Evolutionary conservation across 371 early-diverging fungal genomes (phyloP), one percentile per base, ranked within the genome.

Genomic region (Rhizopus stolonifer): DNA sequence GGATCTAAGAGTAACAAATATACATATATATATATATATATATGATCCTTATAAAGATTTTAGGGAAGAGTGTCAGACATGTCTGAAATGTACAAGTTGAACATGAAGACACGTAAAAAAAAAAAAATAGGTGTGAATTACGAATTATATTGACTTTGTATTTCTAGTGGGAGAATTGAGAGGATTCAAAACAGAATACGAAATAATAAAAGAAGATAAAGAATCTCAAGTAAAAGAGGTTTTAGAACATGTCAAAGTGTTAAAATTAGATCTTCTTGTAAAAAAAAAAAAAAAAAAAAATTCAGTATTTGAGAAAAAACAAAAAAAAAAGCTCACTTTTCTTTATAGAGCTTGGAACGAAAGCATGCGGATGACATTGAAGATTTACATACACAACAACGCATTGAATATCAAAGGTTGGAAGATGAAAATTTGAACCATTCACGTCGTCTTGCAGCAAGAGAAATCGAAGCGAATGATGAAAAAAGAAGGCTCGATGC

Each of bases 61-160:
- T 48, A 74, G 74, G 74, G 74, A 13, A 62, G 66, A 47, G 54
- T 74, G 10, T 34, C 52, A 23, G 74, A 74, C 52, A 61, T 74
- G 62, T 64, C 67, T 17, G 54, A 62, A 5, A 38, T 64, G 17
- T 55, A 65, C 19, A 46, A 68, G 46, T 24, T 62, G 24, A 60
- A 66, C 33, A 24, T 46, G 15, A 45, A 64, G n/a, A 52, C 54
- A 51, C 47, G 73, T 72, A 64, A 36, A 54, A 17, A 40, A 22
- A 5, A 43, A 42, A 9, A 1, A 5, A 26, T 3, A 40, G 10
- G 13, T 8, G 22, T 17, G 4, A 34, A 42, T 13, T 33, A 18
- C 18, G 11, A 24, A 29, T 19, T 39, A 18, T 10, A n/a, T 23
- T 21, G n/a, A n/a, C 25, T 23, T 32, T 39, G 32, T 11, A 9